phyloP scores from a whole-genome alignment of 257 asterid species.

The Ophiorrhiza pumila region DNA sequence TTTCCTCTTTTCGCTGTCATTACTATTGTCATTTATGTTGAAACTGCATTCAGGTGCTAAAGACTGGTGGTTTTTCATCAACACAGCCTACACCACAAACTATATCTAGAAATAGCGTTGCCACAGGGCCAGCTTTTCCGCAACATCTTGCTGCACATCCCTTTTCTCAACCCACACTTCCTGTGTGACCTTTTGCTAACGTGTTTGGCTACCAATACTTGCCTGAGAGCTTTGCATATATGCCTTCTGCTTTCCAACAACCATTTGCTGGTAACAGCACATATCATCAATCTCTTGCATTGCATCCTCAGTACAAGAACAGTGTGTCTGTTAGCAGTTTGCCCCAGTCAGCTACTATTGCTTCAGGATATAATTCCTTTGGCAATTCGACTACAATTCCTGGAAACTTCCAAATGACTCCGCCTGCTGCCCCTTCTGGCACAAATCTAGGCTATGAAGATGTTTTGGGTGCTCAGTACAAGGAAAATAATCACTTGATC shows the following conservation, averaged over 20 bases:
- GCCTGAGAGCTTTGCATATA: constrained; percentile 67
- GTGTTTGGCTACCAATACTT: constrained; percentile 66
- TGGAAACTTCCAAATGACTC: constrained; percentile 67
- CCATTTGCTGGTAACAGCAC: constrained; percentile 54
- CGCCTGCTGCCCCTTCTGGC: constrained; percentile 56
- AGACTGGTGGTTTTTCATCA: constrained; percentile 45
- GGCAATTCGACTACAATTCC: constrained; percentile 47
- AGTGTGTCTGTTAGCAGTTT: constrained; percentile 57
- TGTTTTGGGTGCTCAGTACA: constrained; percentile 68
- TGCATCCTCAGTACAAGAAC: constrained; percentile 63
- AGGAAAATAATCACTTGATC: constrained; percentile 56
- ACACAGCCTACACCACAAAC: constrained; percentile 53
- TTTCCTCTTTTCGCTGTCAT: neutral
- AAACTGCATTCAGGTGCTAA: constrained; percentile 49
- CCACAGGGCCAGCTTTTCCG: constrained; percentile 68
- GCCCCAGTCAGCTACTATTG: constrained; percentile 68
- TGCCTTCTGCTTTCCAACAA: constrained; percentile 83
- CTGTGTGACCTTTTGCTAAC: constrained; percentile 60
- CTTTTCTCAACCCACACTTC: constrained; percentile 61
- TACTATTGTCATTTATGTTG: constrained; percentile 15
- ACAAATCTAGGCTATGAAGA: constrained; percentile 57
- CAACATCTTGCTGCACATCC: constrained; percentile 73
- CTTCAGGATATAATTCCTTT: constrained; percentile 69
- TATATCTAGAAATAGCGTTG: constrained; percentile 46
- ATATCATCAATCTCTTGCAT: constrained; percentile 64